phyloP scores from a whole-genome alignment of 2,329 filamentous ascomycete species.

The Cladorrhinum sp. region DNA sequence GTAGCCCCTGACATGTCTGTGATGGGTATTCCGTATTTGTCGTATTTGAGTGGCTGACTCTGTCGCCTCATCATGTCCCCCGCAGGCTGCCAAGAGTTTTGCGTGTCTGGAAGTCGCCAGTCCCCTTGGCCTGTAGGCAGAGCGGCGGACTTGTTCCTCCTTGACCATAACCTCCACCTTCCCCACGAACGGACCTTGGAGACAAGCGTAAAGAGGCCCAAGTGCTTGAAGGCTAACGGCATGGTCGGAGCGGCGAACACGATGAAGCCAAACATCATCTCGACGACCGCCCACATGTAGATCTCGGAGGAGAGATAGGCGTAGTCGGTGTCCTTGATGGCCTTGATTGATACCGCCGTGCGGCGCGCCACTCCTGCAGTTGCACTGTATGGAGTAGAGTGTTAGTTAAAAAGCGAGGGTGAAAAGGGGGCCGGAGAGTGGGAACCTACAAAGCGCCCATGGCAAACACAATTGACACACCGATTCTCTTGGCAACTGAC shows the following conservation, averaged over 20 bases:
- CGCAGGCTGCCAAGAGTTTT: background rate
- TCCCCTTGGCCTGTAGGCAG: background rate
- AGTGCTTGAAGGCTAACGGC: background rate
- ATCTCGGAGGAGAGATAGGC: background rate
- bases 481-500: constrained; percentile 31
- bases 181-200: background rate
- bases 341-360: background rate
- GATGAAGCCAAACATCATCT: background rate
- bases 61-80: background rate
- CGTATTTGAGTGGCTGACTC: background rate
- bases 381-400: background rate
- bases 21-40: background rate
- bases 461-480: constrained; percentile 33
- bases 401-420: background rate
- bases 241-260: background rate
- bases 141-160: background rate
- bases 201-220: background rate
- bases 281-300: background rate
- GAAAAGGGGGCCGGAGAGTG: background rate
- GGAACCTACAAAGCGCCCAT: constrained; percentile 33
- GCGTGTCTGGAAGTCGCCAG: background rate
- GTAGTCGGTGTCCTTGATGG: background rate
- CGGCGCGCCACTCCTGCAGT: background rate
- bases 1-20: background rate
- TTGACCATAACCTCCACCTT: background rate